Conservation (phyloP, 208 protist species). For the Dictyostelium gargantuum region DNA sequence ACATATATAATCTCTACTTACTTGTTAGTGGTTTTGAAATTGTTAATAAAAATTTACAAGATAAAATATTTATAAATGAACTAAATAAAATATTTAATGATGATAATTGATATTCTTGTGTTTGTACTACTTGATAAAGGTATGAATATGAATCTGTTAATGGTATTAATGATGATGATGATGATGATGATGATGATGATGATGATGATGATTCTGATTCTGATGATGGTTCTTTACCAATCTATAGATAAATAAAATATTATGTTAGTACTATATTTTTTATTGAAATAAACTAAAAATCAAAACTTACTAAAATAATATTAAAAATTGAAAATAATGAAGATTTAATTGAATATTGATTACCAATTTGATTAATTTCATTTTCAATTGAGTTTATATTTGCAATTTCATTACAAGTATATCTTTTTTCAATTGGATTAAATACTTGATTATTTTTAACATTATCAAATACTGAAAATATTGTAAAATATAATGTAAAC, state of each 20-base stretch:
- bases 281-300: neutral
- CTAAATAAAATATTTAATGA: neutral
- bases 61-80: constrained; percentile 14
- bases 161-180: neutral
- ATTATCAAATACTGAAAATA: constrained; percentile 31
- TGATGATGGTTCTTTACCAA: neutral
- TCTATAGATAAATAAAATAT: neutral
- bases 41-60: neutral
- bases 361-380: neutral
- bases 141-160: neutral
- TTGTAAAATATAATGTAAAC: neutral
- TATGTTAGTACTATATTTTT: too few species aligned
- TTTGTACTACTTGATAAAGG: neutral
- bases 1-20: too few species aligned
- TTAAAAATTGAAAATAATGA: neutral
- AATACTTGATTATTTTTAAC: neutral
- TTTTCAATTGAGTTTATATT: neutral
- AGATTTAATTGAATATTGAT: neutral
- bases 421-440: neutral
- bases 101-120: neutral
- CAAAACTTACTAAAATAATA: neutral
- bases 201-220: neutral
- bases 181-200: neutral
- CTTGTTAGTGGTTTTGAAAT: neutral
- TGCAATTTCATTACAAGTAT: neutral